phyloP scores from a whole-genome alignment of 1,139 yeast genomes.

The Hemisphaericaspora xylanilytica region DNA sequence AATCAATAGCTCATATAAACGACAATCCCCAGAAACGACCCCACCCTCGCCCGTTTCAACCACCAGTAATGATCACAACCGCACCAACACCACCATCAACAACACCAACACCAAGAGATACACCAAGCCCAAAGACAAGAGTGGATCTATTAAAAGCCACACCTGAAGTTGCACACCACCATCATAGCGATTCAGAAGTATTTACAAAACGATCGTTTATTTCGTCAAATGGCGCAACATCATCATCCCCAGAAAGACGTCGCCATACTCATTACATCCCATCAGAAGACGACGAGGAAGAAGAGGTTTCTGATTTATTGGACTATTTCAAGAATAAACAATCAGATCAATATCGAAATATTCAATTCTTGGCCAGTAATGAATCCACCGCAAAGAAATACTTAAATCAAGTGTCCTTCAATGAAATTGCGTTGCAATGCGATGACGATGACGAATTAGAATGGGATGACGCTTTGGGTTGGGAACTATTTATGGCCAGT shows the following conservation, averaged over 20 bases:
- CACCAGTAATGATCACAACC: background rate
- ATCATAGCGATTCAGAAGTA: conserved; percentile 2
- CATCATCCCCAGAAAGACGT: no score
- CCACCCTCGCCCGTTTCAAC: background rate
- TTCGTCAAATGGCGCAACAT: no score
- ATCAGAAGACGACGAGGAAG: conserved; percentile 2
- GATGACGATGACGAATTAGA: conserved; percentile 17
- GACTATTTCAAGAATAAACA: conserved; percentile 18
- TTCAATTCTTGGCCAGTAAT: conserved; percentile 13
- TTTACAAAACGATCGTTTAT: background rate
- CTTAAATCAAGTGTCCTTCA: conserved; percentile 21
- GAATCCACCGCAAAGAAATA: conserved; percentile 7
- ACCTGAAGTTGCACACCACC: background rate
- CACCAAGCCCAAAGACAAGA: conserved; percentile 1
- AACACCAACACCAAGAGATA: background rate
- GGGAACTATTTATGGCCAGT: conserved; percentile 12
- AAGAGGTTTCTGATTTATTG: conserved; percentile 17
- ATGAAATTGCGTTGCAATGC: conserved; percentile 19
- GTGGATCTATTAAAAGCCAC: conserved; percentile 1
- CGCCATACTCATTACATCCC: no score
- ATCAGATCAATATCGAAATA: conserved; percentile 22
- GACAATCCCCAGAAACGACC: no score
- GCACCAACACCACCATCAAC: background rate
- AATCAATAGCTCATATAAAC: no score
- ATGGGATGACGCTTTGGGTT: conserved; percentile 16